phyloP scores from a whole-genome alignment of 371 early-diverging fungal genomes.

The Mucor velutinosus region DNA sequence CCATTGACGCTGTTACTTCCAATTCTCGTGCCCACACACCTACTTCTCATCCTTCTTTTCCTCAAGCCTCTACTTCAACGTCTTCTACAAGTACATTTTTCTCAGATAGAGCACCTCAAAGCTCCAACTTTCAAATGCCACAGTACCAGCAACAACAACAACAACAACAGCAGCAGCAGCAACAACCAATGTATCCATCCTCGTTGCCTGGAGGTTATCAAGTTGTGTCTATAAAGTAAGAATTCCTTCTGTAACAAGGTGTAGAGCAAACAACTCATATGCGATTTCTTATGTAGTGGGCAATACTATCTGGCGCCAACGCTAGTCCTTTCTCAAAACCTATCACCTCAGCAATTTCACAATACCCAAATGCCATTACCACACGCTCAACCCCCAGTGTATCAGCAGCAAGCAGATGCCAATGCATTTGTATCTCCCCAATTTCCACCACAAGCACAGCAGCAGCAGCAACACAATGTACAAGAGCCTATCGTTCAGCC shows the following conservation, averaged over 20 bases:
- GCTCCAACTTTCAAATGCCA: not conserved
- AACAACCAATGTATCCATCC: constrained; percentile 18
- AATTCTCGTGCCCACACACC: not conserved
- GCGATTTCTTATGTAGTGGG: constrained; percentile 25
- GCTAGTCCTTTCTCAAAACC: constrained; percentile 25
- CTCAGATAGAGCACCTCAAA: not conserved
- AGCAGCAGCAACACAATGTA: not conserved
- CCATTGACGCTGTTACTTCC: constrained; percentile 6
- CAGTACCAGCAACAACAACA: not conserved
- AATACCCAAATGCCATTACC: not conserved
- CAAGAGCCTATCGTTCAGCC: not conserved
- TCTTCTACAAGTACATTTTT: not conserved
- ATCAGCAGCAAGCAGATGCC: not conserved
- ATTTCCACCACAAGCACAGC: not conserved
- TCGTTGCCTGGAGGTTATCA: constrained; percentile 49
- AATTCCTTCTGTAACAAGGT: too few species aligned
- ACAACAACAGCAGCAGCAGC: not conserved
- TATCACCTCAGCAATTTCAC: not conserved
- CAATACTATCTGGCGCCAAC: constrained; percentile 48
- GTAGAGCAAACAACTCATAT: not conserved
- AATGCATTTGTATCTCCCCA: not conserved
- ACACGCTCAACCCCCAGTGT: not conserved
- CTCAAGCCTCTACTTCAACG: not conserved
- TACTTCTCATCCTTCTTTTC: not conserved
- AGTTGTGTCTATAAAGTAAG: constrained; percentile 46